Evolutionary conservation across 805 yeast genomes (phyloP).

Genomic region (Starmera caribaea): DNA sequence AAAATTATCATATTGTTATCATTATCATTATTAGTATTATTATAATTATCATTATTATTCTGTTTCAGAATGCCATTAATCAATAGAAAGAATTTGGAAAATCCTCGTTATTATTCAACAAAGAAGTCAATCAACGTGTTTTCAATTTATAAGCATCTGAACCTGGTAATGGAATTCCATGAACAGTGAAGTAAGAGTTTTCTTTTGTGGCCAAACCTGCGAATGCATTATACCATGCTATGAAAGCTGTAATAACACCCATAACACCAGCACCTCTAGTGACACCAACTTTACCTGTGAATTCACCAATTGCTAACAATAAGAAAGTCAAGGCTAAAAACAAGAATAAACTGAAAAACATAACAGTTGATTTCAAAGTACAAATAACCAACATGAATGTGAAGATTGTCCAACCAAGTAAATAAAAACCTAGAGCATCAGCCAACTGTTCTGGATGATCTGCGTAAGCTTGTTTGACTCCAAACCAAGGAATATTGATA

Average conservation of each 20-base stretch:
- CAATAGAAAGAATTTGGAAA: neutral
- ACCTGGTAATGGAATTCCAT: slow-evolving; percentile 24
- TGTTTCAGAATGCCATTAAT: too few relatives aligned
- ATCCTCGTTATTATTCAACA: neutral
- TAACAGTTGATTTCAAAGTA: slow-evolving; percentile 56
- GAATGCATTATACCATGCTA: slow-evolving; percentile 53
- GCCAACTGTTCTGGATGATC: slow-evolving; percentile 24
- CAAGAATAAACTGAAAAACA: slow-evolving; percentile 49
- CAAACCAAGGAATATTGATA: slow-evolving; percentile 48
- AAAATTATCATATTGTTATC: too few relatives aligned
- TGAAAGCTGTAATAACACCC: slow-evolving; percentile 41
- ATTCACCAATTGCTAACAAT: slow-evolving; percentile 42
- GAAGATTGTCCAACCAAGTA: slow-evolving; percentile 56
- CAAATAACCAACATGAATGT: slow-evolving; percentile 43
- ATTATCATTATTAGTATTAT: too few relatives aligned
- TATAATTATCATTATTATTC: too few relatives aligned
- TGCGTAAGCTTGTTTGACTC: slow-evolving; percentile 44
- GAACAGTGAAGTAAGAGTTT: slow-evolving; percentile 33
- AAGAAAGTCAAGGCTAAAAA: slow-evolving; percentile 44
- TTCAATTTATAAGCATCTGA: slow-evolving; percentile 6
- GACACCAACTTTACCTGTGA: slow-evolving; percentile 30
- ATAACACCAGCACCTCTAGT: slow-evolving; percentile 47
- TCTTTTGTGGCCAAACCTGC: slow-evolving; percentile 52
- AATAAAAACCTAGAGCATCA: slow-evolving; percentile 49
- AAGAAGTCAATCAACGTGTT: neutral